A percentile compares a stretch with the other conserved stretches of the same genome.
Evolutionary conservation across 2,329 filamentous ascomycete species (phyloP).

Genomic region (Aspergillus aculeatinus): DNA sequence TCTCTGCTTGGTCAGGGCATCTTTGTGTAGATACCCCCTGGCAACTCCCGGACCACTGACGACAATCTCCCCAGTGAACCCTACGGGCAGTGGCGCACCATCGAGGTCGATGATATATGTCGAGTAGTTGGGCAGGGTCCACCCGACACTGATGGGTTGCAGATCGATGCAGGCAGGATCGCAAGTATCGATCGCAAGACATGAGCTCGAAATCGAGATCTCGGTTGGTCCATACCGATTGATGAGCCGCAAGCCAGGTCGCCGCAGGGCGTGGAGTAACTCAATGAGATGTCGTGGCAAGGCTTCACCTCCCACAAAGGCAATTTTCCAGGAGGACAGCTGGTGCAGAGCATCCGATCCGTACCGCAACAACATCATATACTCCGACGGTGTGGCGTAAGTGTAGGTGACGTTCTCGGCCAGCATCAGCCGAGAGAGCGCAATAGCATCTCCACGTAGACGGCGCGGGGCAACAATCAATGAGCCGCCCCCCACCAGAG

Average conservation of each 20-base stretch:
- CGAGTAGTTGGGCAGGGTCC: conserved; percentile 8
- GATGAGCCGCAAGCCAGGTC: neutral
- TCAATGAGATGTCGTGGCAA: neutral
- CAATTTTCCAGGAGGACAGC: conserved; percentile 4
- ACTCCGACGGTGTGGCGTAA: conserved; percentile 6
- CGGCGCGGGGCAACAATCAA: neutral
- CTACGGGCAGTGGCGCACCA: conserved; percentile 7
- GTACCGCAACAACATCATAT: neutral
- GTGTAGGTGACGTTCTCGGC: conserved; percentile 10
- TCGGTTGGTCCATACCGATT: conserved; percentile 19
- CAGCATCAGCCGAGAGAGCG: conserved; percentile 7
- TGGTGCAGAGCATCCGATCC: neutral
- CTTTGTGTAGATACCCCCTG: neutral
- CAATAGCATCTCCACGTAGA: conserved; percentile 7
- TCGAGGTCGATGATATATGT: conserved; percentile 10
- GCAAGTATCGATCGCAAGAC: neutral
- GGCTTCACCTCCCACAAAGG: conserved; percentile 11
- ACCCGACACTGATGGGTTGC: conserved; percentile 5
- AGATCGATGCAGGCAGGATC: neutral
- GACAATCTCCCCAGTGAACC: conserved; percentile 11
- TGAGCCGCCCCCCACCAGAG: conserved; percentile 10
- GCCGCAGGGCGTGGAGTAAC: conserved; percentile 1
- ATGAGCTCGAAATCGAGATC: neutral
- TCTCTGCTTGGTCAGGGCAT: neutral
- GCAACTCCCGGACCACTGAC: conserved; percentile 9